Base-by-base conservation (phyloP, 1,284 basidiomycete species). In the Termitomyces sp. region DNA sequence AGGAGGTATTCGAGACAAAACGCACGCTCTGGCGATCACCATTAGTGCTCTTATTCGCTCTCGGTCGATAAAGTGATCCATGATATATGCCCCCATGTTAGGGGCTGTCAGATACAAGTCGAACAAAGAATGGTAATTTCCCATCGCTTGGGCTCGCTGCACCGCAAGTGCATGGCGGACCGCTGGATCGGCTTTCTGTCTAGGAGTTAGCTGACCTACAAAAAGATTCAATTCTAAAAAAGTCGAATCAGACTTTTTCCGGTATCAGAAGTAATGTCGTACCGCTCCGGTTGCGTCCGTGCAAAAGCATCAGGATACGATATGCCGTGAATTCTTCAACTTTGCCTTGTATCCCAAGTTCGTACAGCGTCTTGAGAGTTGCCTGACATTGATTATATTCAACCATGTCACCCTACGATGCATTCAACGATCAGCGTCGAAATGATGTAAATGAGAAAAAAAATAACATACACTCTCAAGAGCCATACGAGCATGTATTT, bases 301-400 rank as follows among this genome's bases (percentile, higher is more conserved):
- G 94, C 30, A 97, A 70, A 14, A 99, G 79, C 80, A 98, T 95
- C 54, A 99, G 82, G 66, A 99, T 97, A 46, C 93, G 90, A 69
- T 99, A 99, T 53, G 94, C 96, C 24, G 96, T 84, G 67, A 99
- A 99, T 72, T 99, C 97, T 67, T 94, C 88, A 10, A 86, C 85
- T 66, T 91, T 88, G 42, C 96, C 97, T 50, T 84, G 81, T 52
- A 99, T 85, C 43, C 93, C 93, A 56, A 93, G 82, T 62, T 96
- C 93, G 70, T 99, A 99, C 31, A 99, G 82, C 50, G 83, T 81
- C 63, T 91, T 88, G 46, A 99, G 75, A 66, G 93, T 90, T 35
- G 89, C 89, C 70, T 97, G 94, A 72, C 97, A 99, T 71, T 96
- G 91, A 69, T 98, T 99, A 69, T 97, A 99, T 80, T 99, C 97